Base-by-base conservation (phyloP, 2,329 filamentous ascomycete species). In the Lizonia empirigonia region DNA sequence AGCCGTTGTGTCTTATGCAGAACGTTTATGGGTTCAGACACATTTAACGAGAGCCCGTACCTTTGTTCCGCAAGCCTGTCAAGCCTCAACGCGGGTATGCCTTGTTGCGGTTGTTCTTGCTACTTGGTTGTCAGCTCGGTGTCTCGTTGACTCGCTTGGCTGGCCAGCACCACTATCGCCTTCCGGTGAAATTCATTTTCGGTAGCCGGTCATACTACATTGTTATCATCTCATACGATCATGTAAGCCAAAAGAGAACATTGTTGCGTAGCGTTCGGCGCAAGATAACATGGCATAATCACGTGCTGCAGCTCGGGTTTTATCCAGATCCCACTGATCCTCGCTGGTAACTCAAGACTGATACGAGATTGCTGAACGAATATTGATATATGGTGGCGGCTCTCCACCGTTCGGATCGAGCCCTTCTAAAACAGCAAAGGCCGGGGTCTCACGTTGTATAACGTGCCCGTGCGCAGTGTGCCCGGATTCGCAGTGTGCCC, bases 351-450 rank as follows among this genome's bases (percentile, higher is more conserved):
- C 18, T 42, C 44, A 44, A 22, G 39, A 36, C 15, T 44, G 18
- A 19, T 56, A 47, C 6, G 50, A 3, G 26, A 50, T 56, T 12
- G 33, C 27, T n/a, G 49, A 36, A 15, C 41, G 53, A 9, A 56
- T 40, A 29, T 62, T 62, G 19, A 47, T 19, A 24, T 55, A 58
- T 16, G 54, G 54, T 10, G 47, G 52, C 12, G 54, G 54, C 13
- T 48, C 35, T 1, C 50, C 42, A 13, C 30, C 40, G 8, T 50
- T 37, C 1, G 54, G 52, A 40, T 53, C 41, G 1, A 62, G 47
- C 5, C 56, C 54, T 26, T 56, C 22, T 15, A 59, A 26, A 5
- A 62, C 41, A 15, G 50, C 51, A 45, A 59, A 56, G 0, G 41
- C 44, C 18, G 48, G 56, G 12, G 42, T 56, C 12, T 55, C 44